Evolutionary conservation across 108 stramenopile genomes (phyloP).

Genomic region (Skeletonema marinoi): DNA sequence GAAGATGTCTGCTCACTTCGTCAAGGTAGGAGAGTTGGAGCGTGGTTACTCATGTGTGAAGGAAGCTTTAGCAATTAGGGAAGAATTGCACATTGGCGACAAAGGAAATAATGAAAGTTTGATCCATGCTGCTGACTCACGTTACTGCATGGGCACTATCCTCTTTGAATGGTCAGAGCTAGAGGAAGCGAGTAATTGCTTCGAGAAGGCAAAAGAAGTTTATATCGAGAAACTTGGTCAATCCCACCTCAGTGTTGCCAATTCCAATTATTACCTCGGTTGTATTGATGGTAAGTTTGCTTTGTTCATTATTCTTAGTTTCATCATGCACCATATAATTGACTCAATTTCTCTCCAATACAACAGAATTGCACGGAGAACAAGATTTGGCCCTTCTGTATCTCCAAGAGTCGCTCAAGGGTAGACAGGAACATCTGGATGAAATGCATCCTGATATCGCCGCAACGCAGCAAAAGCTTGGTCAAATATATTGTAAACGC

Average conservation of each 20-base stretch:
- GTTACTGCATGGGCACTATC: slow-evolving; percentile 42
- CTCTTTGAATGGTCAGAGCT: slow-evolving; percentile 43
- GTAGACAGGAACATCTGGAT: slow-evolving; percentile 25
- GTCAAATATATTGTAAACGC: slow-evolving; percentile 32
- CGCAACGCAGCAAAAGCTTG: slow-evolving; percentile 30
- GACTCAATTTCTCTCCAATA: not conserved
- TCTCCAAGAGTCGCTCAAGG: slow-evolving; percentile 35
- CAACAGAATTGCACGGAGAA: slow-evolving; percentile 21
- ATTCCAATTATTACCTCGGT: slow-evolving; percentile 39
- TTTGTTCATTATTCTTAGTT: not conserved
- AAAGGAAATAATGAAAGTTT: slow-evolving; percentile 16
- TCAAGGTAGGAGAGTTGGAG: slow-evolving; percentile 44
- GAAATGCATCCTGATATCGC: slow-evolving; percentile 26
- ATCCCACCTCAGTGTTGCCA: slow-evolving; percentile 23
- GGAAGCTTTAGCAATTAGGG: slow-evolving; percentile 41
- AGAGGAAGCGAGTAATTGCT: slow-evolving; percentile 34
- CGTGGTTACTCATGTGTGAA: slow-evolving; percentile 45
- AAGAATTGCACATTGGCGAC: slow-evolving; percentile 7
- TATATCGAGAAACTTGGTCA: slow-evolving; percentile 16
- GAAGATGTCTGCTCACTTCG: slow-evolving; percentile 42
- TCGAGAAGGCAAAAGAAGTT: slow-evolving; percentile 37
- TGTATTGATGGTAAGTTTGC: slow-evolving; percentile 28
- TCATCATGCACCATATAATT: not conserved
- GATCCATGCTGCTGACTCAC: slow-evolving; percentile 43
- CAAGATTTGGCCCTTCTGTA: slow-evolving; percentile 30